Evolutionary conservation across 805 yeast species (phyloP).

Genomic region (Citeromyces nyonsensis): DNA sequence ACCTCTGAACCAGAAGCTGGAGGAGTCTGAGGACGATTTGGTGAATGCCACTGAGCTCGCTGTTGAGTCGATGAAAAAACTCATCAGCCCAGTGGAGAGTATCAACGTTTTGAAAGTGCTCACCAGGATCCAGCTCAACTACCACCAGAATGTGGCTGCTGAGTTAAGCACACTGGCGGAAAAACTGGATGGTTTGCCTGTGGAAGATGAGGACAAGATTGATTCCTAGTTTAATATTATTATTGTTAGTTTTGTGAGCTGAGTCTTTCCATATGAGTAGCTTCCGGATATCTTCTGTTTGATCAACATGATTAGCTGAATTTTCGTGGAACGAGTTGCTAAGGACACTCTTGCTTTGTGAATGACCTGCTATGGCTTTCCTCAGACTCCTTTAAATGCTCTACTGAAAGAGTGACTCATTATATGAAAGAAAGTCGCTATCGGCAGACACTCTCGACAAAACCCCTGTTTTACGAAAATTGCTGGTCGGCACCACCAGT

Average conservation of each 20-base stretch:
- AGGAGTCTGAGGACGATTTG: constrained; percentile 57
- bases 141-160: constrained; percentile 33
- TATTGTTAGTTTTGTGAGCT: too few species aligned
- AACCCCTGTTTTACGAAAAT: too few species aligned
- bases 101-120: constrained; percentile 51
- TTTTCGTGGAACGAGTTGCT: too few species aligned
- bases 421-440: too few species aligned
- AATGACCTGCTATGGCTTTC: too few species aligned
- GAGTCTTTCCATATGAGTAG: background rate
- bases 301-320: background rate
- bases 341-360: too few species aligned
- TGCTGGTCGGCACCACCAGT: too few species aligned
- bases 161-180: constrained; percentile 29
- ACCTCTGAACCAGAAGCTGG: constrained; percentile 33
- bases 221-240: constrained; percentile 5
- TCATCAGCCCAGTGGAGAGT: constrained; percentile 53
- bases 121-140: constrained; percentile 54
- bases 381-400: too few species aligned
- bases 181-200: constrained; percentile 24
- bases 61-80: constrained; percentile 62
- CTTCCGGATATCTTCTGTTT: background rate
- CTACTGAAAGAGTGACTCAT: too few species aligned
- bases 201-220: constrained; percentile 28
- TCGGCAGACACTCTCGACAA: too few species aligned
- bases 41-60: constrained; percentile 69